Evolutionary conservation across 1,284 basidiomycete species (phyloP).

Genomic region (Apiotrichum brassicae): DNA sequence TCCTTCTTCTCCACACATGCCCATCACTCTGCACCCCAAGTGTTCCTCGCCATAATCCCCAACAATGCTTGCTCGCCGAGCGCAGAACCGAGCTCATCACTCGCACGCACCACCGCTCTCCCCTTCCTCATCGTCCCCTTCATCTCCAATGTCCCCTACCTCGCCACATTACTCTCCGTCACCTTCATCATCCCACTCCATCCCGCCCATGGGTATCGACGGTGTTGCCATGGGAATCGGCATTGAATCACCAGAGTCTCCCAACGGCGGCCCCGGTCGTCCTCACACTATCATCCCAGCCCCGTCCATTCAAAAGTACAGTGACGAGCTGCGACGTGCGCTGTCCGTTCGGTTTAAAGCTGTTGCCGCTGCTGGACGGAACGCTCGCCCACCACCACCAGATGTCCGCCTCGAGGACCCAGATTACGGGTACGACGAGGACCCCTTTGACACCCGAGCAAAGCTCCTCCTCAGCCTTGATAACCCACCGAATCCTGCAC

Average conservation of each 20-base stretch:
- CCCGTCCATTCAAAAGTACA: constrained; percentile 15
- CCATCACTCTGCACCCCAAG: background rate
- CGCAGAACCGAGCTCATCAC: background rate
- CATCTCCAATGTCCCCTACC: background rate
- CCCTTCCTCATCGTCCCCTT: background rate
- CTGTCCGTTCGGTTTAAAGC: constrained; percentile 10
- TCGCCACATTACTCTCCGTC: background rate
- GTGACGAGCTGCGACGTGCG: constrained; percentile 11
- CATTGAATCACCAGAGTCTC: too few species aligned
- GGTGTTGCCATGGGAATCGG: too few species aligned
- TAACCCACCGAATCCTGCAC: background rate
- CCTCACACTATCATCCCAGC: constrained; percentile 3
- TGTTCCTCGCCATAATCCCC: background rate
- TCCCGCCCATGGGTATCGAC: background rate
- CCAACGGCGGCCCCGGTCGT: too few species aligned
- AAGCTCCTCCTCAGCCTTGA: constrained; percentile 5
- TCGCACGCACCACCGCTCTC: background rate
- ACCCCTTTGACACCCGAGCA: constrained; percentile 17
- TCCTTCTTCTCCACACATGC: background rate
- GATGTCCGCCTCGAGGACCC: constrained; percentile 5
- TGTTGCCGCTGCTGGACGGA: constrained; percentile 7
- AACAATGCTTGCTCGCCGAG: background rate
- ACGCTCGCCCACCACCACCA: constrained; percentile 4
- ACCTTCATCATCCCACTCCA: background rate
- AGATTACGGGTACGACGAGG: constrained; percentile 20